Evolutionary conservation across 2,329 filamentous ascomycete species (phyloP).

Genomic region (Cordyceps tenuipes): DNA sequence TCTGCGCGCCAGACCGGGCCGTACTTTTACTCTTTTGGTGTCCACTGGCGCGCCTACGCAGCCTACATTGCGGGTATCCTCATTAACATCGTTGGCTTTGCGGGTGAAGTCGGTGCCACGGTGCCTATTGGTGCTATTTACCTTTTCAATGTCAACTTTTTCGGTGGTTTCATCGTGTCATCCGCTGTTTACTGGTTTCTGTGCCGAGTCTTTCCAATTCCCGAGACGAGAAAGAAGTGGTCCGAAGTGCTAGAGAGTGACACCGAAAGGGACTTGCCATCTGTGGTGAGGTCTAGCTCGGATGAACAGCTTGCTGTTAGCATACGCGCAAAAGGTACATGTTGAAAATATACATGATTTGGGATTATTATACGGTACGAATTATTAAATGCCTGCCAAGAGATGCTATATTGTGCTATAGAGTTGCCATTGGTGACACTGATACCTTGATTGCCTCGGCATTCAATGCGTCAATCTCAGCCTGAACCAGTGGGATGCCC

Average conservation of each 20-base stretch:
- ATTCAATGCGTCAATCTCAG: conserved; percentile 48
- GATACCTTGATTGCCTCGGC: conserved; percentile 41
- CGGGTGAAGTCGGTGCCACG: conserved; percentile 62
- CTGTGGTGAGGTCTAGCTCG: neutral
- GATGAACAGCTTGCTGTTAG: neutral
- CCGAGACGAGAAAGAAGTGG: conserved; percentile 67
- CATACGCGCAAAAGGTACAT: neutral
- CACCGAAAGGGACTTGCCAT: neutral
- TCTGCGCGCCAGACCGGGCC: conserved; percentile 55
- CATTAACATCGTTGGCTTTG: conserved; percentile 88
- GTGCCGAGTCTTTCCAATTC: conserved; percentile 61
- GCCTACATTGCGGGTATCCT: conserved; percentile 78
- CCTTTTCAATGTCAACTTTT: conserved; percentile 87
- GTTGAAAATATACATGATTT: neutral
- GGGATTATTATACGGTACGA: neutral
- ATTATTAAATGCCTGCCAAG: neutral
- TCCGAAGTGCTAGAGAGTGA: conserved; percentile 48
- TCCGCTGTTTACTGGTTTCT: conserved; percentile 59
- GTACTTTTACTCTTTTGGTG: conserved; percentile 66
- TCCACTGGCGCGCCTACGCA: conserved; percentile 76
- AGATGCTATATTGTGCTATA: neutral
- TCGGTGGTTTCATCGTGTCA: conserved; percentile 71
- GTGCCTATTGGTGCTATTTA: conserved; percentile 76
- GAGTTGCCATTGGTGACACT: conserved; percentile 16
- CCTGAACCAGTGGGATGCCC: conserved; percentile 51